These are phyloP conservation scores for Metarhizium sp. DNA, from an alignment of 2,329 filamentous ascomycete species.

Conservation along the genomic window DNA sequence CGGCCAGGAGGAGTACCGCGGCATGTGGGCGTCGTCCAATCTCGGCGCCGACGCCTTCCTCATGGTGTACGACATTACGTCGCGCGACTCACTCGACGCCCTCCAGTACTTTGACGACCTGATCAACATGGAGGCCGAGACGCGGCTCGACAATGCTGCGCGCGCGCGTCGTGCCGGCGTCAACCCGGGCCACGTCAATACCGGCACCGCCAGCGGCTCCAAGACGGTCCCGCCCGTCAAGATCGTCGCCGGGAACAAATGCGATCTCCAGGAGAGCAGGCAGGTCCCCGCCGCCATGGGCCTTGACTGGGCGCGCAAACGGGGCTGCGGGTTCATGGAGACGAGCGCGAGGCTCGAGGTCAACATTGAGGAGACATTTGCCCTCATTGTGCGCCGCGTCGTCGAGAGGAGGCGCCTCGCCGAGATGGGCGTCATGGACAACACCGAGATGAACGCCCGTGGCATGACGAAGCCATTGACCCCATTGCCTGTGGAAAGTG, in stretches of 20 bases:
- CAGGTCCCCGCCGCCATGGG: conserved; percentile 62
- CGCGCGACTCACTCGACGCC: conserved; percentile 55
- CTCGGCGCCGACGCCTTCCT: conserved; percentile 74
- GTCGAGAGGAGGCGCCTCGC: conserved; percentile 46
- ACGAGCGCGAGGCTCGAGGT: conserved; percentile 76
- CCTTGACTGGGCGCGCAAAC: conserved; percentile 65
- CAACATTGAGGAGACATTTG: conserved; percentile 85
- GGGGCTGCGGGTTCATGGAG: conserved; percentile 81
- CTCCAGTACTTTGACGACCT: conserved; percentile 74
- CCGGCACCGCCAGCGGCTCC: conserved; percentile 23
- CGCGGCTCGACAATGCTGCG: conserved; percentile 51
- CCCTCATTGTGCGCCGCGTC: conserved; percentile 54
- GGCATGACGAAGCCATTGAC: conserved; percentile 51
- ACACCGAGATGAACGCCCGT: conserved; percentile 34
- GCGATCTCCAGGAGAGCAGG: conserved; percentile 63
- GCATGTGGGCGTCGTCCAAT: conserved; percentile 75
- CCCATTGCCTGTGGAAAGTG: conserved; percentile 34
- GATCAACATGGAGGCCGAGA: conserved; percentile 75
- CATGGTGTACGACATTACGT: conserved; percentile 82
- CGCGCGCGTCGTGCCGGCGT: conserved; percentile 37
- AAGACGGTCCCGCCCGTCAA: conserved; percentile 63
- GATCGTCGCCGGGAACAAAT: conserved; percentile 81
- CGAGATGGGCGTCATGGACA: conserved; percentile 34
- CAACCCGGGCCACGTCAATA: conserved; percentile 18
- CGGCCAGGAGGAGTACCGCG: conserved; percentile 83